Evolutionary conservation across 139 green algal species (phyloP).

Genomic region (Chlamydomonas applanata): DNA sequence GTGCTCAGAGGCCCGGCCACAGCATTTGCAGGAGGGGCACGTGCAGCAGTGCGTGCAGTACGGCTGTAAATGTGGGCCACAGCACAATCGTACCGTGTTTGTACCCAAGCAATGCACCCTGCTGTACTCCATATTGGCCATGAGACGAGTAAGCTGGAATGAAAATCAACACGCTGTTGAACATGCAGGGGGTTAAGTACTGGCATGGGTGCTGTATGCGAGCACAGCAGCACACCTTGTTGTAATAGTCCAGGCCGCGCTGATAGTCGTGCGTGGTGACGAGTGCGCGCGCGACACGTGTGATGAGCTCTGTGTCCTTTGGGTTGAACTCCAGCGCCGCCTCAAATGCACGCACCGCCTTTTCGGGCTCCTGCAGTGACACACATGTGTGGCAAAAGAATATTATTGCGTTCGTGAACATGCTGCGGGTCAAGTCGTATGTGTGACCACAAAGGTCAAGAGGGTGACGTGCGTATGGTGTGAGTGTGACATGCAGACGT

Average conservation of each 20-base stretch:
- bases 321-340: constrained; percentile 53
- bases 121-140: no score
- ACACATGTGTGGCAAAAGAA: no score
- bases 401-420: not conserved
- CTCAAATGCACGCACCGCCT: constrained; percentile 64
- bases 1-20: no score
- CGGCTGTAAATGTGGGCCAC: not conserved
- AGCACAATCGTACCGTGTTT: no score
- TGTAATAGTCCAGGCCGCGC: constrained; percentile 73
- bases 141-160: no score
- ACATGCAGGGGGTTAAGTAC: no score
- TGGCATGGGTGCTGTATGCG: no score
- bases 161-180: no score
- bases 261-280: constrained; percentile 73
- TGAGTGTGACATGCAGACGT: not conserved
- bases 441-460: not conserved
- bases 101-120: no score
- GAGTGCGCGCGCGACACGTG: constrained; percentile 44
- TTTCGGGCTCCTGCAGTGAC: constrained; percentile 61
- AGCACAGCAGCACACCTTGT: constrained; percentile 32
- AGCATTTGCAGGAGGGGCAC: not conserved
- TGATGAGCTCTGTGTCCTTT: constrained; percentile 45
- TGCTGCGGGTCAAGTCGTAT: no score
- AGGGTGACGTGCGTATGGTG: not conserved
- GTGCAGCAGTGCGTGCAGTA: no score